These are phyloP conservation scores for Salix exigua DNA, from an alignment of 345 rosid genomes.

Conservation along the genomic window DNA sequence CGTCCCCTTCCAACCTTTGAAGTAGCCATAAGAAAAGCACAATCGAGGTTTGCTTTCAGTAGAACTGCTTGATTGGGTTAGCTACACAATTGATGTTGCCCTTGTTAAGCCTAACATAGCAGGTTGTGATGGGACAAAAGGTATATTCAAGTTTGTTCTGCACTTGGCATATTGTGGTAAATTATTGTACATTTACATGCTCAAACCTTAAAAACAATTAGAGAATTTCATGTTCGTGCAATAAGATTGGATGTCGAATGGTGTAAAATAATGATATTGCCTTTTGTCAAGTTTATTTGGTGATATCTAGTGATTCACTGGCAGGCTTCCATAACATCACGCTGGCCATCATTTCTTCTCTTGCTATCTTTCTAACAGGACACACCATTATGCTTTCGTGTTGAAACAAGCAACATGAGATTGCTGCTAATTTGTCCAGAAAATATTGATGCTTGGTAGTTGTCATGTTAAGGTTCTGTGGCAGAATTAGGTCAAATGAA, in stretches of 20 bases:
- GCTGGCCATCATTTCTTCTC: not conserved
- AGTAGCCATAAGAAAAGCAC: not conserved
- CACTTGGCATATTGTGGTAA: not conserved
- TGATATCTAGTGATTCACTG: not conserved
- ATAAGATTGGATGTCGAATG: not conserved
- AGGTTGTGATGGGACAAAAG: not conserved
- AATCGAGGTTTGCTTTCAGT: not conserved
- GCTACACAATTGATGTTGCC: not conserved
- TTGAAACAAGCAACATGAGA: not conserved
- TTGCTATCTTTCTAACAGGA: not conserved
- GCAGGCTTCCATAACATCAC: not conserved
- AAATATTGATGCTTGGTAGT: not conserved
- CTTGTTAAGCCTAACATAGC: not conserved
- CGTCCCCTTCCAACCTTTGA: not conserved
- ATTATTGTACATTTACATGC: not conserved
- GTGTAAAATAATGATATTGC: not conserved
- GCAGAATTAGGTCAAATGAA: not conserved
- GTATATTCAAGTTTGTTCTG: not conserved
- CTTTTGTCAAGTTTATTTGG: not conserved
- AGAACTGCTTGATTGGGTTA: not conserved
- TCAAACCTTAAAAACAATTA: not conserved
- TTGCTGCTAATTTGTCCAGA: not conserved
- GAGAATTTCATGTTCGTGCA: not conserved
- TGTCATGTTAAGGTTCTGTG: not conserved
- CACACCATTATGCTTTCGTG: not conserved